These are phyloP conservation scores for Termitomyces sp. DNA, from an alignment of 768 basidiomycete genomes.

Conservation along the genomic window DNA sequence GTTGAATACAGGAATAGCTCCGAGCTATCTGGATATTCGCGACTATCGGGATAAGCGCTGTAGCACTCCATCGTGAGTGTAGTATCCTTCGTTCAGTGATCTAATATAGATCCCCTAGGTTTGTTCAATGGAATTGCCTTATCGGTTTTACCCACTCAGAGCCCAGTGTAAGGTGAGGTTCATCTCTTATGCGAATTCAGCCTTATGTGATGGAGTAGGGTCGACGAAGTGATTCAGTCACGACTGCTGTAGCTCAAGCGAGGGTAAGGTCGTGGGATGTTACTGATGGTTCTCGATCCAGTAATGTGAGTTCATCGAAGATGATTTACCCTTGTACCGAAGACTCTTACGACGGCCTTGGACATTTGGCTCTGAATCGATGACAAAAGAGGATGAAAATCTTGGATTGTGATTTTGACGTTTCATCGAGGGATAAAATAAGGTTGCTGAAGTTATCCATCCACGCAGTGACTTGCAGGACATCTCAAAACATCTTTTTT, in stretches of 20 bases:
- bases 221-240: background rate
- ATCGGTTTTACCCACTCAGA: no score
- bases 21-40: background rate
- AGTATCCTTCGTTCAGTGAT: background rate
- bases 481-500: no score
- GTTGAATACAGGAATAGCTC: background rate
- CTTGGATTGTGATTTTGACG: no score
- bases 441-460: no score
- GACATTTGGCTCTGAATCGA: no score
- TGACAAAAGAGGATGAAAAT: no score
- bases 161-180: background rate
- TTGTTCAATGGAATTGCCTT: background rate
- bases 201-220: no score
- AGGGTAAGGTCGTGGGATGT: background rate
- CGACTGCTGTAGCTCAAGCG: no score
- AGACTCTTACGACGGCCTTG: background rate
- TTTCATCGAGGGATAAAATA: no score
- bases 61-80: background rate
- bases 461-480: no score
- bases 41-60: background rate
- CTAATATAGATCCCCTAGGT: no score
- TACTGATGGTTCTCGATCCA: background rate
- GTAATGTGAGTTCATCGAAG: no score
- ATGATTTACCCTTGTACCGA: background rate
- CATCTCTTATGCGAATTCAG: background rate